These are phyloP conservation scores for Geosiphon pyriformis DNA, from an alignment of 192 early-diverging fungal genomes.

Conservation along the genomic window DNA sequence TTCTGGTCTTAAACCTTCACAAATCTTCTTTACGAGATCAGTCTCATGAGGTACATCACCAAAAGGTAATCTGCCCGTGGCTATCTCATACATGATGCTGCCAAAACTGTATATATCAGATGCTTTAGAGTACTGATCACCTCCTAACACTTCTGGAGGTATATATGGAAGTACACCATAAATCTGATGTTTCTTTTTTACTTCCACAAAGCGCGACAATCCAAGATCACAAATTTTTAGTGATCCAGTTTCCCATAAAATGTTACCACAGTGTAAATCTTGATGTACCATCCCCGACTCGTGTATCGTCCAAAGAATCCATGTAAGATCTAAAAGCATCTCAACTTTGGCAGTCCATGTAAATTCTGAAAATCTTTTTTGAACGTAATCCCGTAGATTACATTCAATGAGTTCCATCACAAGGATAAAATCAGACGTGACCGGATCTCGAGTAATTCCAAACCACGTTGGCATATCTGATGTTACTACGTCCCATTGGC, in stretches of 20 bases:
- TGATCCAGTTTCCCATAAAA: background rate
- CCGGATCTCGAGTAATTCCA: background rate
- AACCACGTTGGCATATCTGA: background rate
- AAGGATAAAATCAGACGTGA: background rate
- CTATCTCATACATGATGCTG: slow-evolving; percentile 18
- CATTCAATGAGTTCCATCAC: background rate
- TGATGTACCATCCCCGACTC: background rate
- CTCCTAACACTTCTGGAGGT: slow-evolving; percentile 19
- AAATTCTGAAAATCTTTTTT: background rate
- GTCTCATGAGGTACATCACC: slow-evolving; percentile 6
- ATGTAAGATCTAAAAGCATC: slow-evolving; percentile 10
- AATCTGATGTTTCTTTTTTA: background rate
- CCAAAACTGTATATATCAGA: slow-evolving; percentile 23
- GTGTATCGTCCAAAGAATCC: slow-evolving; percentile 4
- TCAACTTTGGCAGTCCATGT: slow-evolving; percentile 21
- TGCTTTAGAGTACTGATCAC: background rate
- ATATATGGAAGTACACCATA: slow-evolving; percentile 22
- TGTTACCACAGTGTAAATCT: slow-evolving; percentile 16
- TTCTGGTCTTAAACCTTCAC: slow-evolving; percentile 20
- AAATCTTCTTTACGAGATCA: slow-evolving; percentile 14
- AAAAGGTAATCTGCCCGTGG: slow-evolving; percentile 4
- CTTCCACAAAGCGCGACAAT: background rate
- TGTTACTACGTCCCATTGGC: background rate
- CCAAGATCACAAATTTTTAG: background rate
- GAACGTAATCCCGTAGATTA: background rate